Evolutionary conservation across 768 basidiomycete genomes (phyloP).

Genomic region (Boletus rubescentipes): DNA sequence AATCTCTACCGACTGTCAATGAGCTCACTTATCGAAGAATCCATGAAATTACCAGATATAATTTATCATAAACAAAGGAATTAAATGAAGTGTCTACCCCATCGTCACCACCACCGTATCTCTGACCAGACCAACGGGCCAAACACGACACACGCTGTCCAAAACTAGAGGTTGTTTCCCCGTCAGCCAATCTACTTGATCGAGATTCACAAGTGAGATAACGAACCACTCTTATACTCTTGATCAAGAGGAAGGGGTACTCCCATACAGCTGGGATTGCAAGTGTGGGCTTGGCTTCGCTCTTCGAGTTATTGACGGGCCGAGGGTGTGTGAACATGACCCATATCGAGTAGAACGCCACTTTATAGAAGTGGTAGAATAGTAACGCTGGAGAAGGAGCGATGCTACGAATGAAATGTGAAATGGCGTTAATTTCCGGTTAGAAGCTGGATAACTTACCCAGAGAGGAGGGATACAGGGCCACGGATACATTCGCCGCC

Average conservation of each 20-base stretch:
- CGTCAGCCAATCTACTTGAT: background rate
- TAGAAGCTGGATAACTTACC: conserved; percentile 46
- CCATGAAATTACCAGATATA: conserved; percentile 8
- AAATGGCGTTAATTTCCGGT: background rate
- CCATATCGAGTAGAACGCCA: conserved; percentile 95
- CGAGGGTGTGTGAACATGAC: conserved; percentile 73
- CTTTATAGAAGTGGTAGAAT: conserved; percentile 89
- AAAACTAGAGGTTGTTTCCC: conserved; percentile 57
- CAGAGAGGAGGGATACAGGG: conserved; percentile 88
- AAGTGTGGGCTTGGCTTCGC: conserved; percentile 38
- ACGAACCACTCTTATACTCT: conserved; percentile 71
- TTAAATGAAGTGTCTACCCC: background rate
- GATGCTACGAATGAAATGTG: conserved; percentile 47
- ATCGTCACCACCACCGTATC: conserved; percentile 62
- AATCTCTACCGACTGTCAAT: too few relatives aligned
- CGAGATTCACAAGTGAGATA: background rate
- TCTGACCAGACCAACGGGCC: conserved; percentile 88
- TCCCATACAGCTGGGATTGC: conserved; percentile 49
- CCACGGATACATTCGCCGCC: conserved; percentile 88
- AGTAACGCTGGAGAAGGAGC: conserved; percentile 78
- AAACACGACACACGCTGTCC: conserved; percentile 88
- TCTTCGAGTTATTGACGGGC: conserved; percentile 9
- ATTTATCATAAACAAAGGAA: background rate
- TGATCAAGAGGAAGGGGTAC: conserved; percentile 66
- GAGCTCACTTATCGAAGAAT: background rate